Conservation (phyloP, 2,329 filamentous ascomycete species). For the Madurella mycetomatis region DNA sequence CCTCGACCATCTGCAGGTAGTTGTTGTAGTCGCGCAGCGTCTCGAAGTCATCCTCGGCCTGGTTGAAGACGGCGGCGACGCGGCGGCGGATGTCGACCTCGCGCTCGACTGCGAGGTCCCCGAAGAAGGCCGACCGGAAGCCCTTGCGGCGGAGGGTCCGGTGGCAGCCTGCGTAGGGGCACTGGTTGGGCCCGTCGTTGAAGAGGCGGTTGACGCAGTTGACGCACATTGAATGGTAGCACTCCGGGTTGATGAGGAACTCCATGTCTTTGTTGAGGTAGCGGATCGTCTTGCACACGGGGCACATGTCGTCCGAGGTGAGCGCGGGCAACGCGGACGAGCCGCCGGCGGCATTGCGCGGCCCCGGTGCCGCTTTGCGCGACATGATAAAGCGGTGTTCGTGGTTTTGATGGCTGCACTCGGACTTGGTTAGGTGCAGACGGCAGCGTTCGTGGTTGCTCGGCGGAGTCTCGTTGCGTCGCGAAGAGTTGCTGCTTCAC, state of each 20-base stretch:
- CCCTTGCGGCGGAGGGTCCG: slow-evolving; percentile 79
- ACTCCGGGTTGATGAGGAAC: slow-evolving; percentile 96
- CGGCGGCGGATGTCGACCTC: slow-evolving; percentile 87
- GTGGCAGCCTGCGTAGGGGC: slow-evolving; percentile 83
- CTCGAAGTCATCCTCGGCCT: slow-evolving; percentile 86
- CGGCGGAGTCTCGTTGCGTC: no score
- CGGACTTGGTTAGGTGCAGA: neutral
- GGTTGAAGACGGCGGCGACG: slow-evolving; percentile 79
- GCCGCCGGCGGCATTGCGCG: slow-evolving; percentile 11
- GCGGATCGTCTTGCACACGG: slow-evolving; percentile 92
- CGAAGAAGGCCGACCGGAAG: slow-evolving; percentile 86
- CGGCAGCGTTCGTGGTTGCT: neutral
- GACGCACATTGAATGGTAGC: slow-evolving; percentile 98
- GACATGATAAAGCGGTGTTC: slow-evolving; percentile 31
- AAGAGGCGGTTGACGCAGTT: slow-evolving; percentile 95
- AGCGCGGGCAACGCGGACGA: slow-evolving; percentile 13
- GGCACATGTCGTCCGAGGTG: slow-evolving; percentile 69
- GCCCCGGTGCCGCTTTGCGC: slow-evolving; percentile 30
- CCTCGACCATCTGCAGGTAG: slow-evolving; percentile 90
- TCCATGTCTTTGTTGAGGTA: slow-evolving; percentile 93
- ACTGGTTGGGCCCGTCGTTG: slow-evolving; percentile 83
- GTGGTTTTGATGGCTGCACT: neutral
- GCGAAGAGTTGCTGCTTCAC: no score
- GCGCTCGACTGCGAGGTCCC: slow-evolving; percentile 79
- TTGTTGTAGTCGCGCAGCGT: slow-evolving; percentile 80